Conservation (phyloP, 1,284 basidiomycete species). For the Leccinum holopus region DNA sequence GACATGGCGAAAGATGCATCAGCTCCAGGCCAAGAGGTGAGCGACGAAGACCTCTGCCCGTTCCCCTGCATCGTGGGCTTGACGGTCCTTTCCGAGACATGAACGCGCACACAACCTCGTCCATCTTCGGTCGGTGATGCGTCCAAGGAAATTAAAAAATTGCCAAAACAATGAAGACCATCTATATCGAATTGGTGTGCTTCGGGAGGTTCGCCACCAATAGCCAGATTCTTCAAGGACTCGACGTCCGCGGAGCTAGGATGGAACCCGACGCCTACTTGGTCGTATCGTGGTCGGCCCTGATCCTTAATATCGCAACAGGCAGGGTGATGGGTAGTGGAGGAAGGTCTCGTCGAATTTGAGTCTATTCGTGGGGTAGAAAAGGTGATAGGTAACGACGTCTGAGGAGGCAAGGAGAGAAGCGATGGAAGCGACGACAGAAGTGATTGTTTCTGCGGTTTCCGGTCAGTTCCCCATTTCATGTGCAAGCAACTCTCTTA, state of each 20-base stretch:
- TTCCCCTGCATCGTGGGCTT: slow-evolving; percentile 33
- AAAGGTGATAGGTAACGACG: slow-evolving; percentile 52
- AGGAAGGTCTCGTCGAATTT: slow-evolving; percentile 40
- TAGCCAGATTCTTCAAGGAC: slow-evolving; percentile 29
- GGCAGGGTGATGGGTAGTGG: slow-evolving; percentile 54
- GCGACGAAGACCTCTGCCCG: slow-evolving; percentile 29
- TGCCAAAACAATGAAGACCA: slow-evolving; percentile 47
- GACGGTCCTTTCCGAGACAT: slow-evolving; percentile 49
- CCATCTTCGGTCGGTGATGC: slow-evolving; percentile 60
- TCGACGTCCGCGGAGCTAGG: slow-evolving; percentile 46
- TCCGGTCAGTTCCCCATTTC: slow-evolving; percentile 25
- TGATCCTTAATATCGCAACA: slow-evolving; percentile 53
- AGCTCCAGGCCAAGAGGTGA: slow-evolving; percentile 30
- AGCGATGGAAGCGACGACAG: slow-evolving; percentile 73
- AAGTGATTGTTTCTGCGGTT: slow-evolving; percentile 51
- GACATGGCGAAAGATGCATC: slow-evolving; percentile 25
- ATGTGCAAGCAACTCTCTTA: slow-evolving; percentile 36
- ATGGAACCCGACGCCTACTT: slow-evolving; percentile 48
- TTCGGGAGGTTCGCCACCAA: slow-evolving; percentile 30
- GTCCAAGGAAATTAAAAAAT: slow-evolving; percentile 71
- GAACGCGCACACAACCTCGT: slow-evolving; percentile 71
- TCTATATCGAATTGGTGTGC: slow-evolving; percentile 55
- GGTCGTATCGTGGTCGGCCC: slow-evolving; percentile 51
- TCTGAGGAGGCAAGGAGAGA: slow-evolving; percentile 60
- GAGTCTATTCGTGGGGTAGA: slow-evolving; percentile 47